Base-by-base conservation (phyloP, 2,329 filamentous ascomycete genomes). In the Mycosphaerella sp. region DNA sequence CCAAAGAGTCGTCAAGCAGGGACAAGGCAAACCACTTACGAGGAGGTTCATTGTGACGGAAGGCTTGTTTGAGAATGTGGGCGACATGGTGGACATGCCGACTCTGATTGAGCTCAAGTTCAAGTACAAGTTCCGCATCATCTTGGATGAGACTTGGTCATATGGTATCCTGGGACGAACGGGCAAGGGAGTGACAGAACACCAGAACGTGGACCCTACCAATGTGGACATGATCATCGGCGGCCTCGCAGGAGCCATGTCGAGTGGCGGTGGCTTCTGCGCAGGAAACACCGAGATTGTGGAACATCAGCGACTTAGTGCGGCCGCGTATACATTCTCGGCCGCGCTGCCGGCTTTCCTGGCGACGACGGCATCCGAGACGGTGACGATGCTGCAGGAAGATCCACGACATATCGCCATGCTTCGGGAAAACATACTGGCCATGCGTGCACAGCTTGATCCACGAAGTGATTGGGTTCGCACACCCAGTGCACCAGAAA, bases 191-290 rank as follows among this genome's bases (percentile, higher is more conserved):
- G 78, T 97, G 39, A 97, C 93, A 0, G 95, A 98, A 75, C 89
- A 92, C 5, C 93, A 97, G 68, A 95, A 97, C 64, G 92, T 98
- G 14, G 93, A 97, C 69, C 84, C 92, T 0, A 83, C 86, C 8
- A 87, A 95, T 68, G 85, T 98, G 47, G 93, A 98, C 74, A 96
- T 98, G 90, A 92, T 98, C 62, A 82, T 97, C 49, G 93, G 95
- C 42, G 95, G 89, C 36, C 82, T 98, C 44, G 85, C 92, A 10
- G 92, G 93, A 2, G 87, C 91, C 12, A 79, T 98, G 38, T 93
- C 92, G 67, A 90, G 89, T 8, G 92, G 91, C 52, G 93, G 95
- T 63, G 93, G 93, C 12, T 98, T 98, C 77, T 98, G 93, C 69
- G 91, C 92, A 12, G 92, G 91, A 14, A 85, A 86, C 39, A 85